These are phyloP conservation scores for Dipteronia dyeriana DNA, from an alignment of 345 rosid genomes.

Conservation along the genomic window DNA sequence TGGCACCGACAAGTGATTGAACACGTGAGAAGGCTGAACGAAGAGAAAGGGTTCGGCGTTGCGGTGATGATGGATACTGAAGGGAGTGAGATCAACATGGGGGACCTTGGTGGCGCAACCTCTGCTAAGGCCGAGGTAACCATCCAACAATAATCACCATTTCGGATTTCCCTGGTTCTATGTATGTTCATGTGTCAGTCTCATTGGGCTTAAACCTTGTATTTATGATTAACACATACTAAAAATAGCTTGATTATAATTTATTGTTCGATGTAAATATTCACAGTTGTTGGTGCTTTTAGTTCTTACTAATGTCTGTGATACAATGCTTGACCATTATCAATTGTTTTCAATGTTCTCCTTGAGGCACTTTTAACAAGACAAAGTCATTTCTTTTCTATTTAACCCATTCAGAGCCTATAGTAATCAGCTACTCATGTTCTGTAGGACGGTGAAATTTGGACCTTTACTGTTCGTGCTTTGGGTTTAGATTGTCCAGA, in stretches of 20 bases:
- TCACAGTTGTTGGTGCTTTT: neutral
- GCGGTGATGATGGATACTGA: constrained; percentile 77
- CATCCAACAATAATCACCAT: neutral
- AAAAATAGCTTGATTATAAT: neutral
- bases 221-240: no score
- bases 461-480: constrained; percentile 67
- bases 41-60: constrained; percentile 63
- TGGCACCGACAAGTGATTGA: constrained; percentile 66
- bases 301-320: neutral
- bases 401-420: constrained; percentile 6
- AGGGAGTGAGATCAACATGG: constrained; percentile 78
- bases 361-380: neutral
- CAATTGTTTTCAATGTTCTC: neutral
- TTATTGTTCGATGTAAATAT: neutral
- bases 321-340: neutral
- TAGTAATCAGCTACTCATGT: neutral
- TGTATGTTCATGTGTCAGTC: no score
- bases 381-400: neutral
- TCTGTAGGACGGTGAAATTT: constrained; percentile 59
- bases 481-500: constrained; percentile 50
- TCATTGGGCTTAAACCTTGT: no score
- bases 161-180: neutral
- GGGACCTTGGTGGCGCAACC: constrained; percentile 59
- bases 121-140: constrained; percentile 65
- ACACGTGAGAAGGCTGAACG: constrained; percentile 57